Base-by-base conservation (phyloP, 345 rosid genomes). In the Hypericum androsaemum region DNA sequence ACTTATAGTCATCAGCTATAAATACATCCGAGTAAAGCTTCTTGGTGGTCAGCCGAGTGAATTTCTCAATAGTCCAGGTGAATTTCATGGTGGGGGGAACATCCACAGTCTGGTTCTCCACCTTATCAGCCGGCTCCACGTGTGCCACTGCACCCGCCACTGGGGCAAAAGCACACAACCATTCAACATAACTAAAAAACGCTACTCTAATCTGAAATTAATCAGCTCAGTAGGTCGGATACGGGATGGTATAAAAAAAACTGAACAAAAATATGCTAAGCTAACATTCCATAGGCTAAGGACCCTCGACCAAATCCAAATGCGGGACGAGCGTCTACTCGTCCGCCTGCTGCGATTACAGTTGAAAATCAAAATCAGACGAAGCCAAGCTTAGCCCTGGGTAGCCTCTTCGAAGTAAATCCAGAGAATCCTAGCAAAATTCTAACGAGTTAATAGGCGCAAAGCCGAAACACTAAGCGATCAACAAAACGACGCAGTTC, bases 281-380 rank as follows among this genome's bases (percentile, higher is more conserved):
- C 13, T 51, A 39, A 74, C 78, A 72, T 74, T 74, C 78, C 78
- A 70, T 74, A 13, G 78, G 72, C 64, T 66, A 72, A 57, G 78
- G 64, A 35, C 74, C 74, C 0, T 63, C 74, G 1, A 50, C 53
- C 1, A 66, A 37, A 11, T 70, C 78, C 2, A 64, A 46, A 53
- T 63, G 74, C 5, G 78, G 78, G 37, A 74, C 74, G 43, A 74
- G 47, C 72, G 69, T 65, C 64, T 74, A 74, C 36, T 66, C 74
- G 43, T 74, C 54, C 36, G n/a, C n/a, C n/a, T 50, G 54, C 54
- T 50, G 37, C 52, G 5, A 10, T 7, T 5, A 13, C 46, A 50
- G 43, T 7, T 41, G 8, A 46, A 6, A 54, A 11, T 15, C 15
- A 7, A 15, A n/a, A n/a, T n/a, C n/a, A n/a, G n/a, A n/a, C n/a